Conservation (phyloP, 371 early-diverging fungal species). For the Catenaria anguillulae region DNA sequence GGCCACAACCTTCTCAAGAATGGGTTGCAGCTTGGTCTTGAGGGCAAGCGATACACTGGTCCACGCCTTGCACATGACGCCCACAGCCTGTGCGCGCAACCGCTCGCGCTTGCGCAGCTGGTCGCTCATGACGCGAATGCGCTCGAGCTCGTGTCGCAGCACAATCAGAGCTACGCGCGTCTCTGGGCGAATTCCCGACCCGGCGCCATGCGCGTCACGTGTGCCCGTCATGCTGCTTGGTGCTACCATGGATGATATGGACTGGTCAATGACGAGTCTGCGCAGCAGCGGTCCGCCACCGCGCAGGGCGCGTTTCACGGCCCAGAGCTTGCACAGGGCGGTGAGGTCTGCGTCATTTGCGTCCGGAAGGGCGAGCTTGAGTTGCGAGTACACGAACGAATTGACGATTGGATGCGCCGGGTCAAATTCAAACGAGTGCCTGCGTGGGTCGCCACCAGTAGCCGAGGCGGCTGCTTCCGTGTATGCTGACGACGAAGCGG, state of each 20-base stretch:
- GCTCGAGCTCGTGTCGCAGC: constrained; percentile 51
- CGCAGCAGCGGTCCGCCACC: constrained; percentile 86
- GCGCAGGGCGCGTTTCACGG: constrained; percentile 69
- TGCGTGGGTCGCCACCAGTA: too few species aligned
- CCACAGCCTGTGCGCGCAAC: background rate
- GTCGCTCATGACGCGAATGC: background rate
- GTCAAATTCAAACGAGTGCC: background rate
- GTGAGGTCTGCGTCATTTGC: constrained; percentile 6
- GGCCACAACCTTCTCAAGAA: background rate
- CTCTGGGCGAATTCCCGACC: constrained; percentile 17
- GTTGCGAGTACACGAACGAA: background rate
- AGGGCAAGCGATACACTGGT: too few species aligned
- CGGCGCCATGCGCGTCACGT: too few species aligned
- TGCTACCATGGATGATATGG: too few species aligned
- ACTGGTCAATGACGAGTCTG: constrained; percentile 80
- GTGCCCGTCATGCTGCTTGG: too few species aligned
- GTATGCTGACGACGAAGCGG: too few species aligned
- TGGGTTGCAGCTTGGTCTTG: too few species aligned
- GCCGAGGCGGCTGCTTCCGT: too few species aligned
- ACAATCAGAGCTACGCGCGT: background rate
- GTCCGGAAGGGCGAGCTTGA: background rate
- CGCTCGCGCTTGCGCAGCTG: background rate
- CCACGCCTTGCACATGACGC: too few species aligned
- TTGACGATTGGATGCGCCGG: background rate
- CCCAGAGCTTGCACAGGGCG: constrained; percentile 72